phyloP scores from a whole-genome alignment of 2,329 filamentous ascomycete genomes.

The Cryoendolithus antarcticus region DNA sequence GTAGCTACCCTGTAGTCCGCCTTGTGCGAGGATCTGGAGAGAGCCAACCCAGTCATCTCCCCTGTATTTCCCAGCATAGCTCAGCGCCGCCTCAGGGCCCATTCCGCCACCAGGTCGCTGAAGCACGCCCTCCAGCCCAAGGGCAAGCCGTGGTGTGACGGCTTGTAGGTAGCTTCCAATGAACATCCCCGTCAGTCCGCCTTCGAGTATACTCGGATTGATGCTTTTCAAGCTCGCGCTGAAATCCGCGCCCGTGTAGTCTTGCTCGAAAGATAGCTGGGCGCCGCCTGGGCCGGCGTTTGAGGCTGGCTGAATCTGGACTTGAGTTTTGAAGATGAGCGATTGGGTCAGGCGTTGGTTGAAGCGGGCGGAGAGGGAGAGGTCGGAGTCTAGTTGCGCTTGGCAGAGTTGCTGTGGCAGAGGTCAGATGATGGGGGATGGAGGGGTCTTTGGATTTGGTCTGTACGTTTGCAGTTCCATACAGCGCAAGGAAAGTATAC shows the following conservation, averaged over 20 bases:
- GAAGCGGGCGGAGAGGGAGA: constrained; percentile 73
- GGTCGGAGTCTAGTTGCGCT: constrained; percentile 88
- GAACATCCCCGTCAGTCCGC: constrained; percentile 85
- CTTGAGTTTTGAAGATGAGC: constrained; percentile 74
- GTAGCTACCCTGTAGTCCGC: constrained; percentile 80
- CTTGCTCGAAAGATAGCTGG: constrained; percentile 88
- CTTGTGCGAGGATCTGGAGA: constrained; percentile 78
- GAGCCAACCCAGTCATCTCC: constrained; percentile 84
- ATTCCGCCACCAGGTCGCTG: constrained; percentile 73
- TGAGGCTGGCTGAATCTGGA: constrained; percentile 59
- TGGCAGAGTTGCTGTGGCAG: constrained; percentile 71
- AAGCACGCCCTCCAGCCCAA: constrained; percentile 90
- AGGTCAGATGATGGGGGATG: constrained; percentile 9
- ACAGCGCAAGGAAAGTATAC: constrained; percentile 89
- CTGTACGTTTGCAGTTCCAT: constrained; percentile 76
- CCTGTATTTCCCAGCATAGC: constrained; percentile 88
- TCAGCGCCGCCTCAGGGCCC: constrained; percentile 80
- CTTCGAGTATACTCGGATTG: constrained; percentile 89
- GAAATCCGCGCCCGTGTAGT: constrained; percentile 90
- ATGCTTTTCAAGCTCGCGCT: constrained; percentile 84
- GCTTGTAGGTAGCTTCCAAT: constrained; percentile 94
- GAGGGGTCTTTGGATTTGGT: constrained; percentile 2
- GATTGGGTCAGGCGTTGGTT: constrained; percentile 81
- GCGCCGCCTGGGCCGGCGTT: constrained; percentile 55
- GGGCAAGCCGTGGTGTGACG: constrained; percentile 70